Conservation (phyloP, 768 basidiomycete genomes). For the Amyloporia xantha region DNA sequence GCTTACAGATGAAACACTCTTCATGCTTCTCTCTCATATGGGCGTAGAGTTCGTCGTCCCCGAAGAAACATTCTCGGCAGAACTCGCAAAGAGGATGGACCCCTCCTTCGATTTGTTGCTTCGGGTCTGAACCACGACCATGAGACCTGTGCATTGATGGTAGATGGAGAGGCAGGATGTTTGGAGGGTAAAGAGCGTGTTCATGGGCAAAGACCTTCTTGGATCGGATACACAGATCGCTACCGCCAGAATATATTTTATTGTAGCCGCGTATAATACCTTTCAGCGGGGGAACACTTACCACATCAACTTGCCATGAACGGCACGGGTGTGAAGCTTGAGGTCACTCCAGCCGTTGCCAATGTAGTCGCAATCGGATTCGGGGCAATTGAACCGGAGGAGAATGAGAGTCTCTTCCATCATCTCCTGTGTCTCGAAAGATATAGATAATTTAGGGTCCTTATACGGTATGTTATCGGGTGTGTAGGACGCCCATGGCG, state of each 20-base stretch:
- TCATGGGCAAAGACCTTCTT: slow-evolving; percentile 98
- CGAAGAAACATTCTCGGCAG: slow-evolving; percentile 88
- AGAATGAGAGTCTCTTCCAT: slow-evolving; percentile 92
- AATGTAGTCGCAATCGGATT: slow-evolving; percentile 73
- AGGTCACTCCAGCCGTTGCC: slow-evolving; percentile 88
- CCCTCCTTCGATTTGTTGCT: slow-evolving; percentile 62
- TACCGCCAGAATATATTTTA: slow-evolving; percentile 22
- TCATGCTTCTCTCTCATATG: slow-evolving; percentile 95
- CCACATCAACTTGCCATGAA: slow-evolving; percentile 81
- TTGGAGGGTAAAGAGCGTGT: slow-evolving; percentile 72
- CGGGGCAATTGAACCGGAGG: slow-evolving; percentile 92
- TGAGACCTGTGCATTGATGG: slow-evolving; percentile 52
- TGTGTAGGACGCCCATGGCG: slow-evolving; percentile 51
- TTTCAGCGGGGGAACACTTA: slow-evolving; percentile 32
- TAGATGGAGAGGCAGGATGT: slow-evolving; percentile 62
- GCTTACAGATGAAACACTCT: slow-evolving; percentile 93
- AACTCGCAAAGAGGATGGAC: slow-evolving; percentile 80
- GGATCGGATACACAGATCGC: slow-evolving; percentile 79
- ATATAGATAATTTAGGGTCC: slow-evolving; percentile 68
- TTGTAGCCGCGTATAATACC: background rate
- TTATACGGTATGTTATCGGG: slow-evolving; percentile 53
- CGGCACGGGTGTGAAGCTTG: slow-evolving; percentile 72
- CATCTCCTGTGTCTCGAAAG: slow-evolving; percentile 87
- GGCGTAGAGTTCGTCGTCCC: slow-evolving; percentile 86
- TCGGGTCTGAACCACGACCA: slow-evolving; percentile 29